Conservation (phyloP, 1,284 basidiomycete species). For the Apiotrichum montevideense region DNA sequence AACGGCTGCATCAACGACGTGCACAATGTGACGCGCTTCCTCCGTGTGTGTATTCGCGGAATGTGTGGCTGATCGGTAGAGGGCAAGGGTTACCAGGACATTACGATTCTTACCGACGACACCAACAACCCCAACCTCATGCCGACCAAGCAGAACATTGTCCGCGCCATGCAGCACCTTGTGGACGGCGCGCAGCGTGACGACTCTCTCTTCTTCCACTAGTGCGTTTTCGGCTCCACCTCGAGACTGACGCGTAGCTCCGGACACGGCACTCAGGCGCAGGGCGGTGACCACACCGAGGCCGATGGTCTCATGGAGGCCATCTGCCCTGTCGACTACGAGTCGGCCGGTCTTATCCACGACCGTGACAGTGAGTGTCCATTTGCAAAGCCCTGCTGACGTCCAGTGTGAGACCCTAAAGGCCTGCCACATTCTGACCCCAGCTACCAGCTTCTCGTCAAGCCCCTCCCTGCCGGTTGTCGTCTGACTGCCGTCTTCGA, state of each 20-base stretch:
- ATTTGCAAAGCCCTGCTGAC: background rate
- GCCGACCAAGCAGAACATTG: constrained; percentile 77
- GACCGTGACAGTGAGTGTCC: constrained; percentile 52
- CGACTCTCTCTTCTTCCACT: constrained; percentile 86
- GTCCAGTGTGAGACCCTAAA: background rate
- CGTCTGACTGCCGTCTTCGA: constrained; percentile 86
- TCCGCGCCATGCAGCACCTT: constrained; percentile 84
- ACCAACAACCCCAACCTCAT: constrained; percentile 56
- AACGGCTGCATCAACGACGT: constrained; percentile 85
- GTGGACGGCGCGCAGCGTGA: constrained; percentile 69
- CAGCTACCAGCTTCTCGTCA: constrained; percentile 53
- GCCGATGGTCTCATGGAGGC: constrained; percentile 51
- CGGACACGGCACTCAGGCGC: constrained; percentile 76
- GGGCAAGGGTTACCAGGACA: constrained; percentile 62
- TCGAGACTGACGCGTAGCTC: constrained; percentile 23
- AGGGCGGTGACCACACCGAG: constrained; percentile 57
- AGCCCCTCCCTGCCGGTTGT: constrained; percentile 71
- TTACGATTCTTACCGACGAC: constrained; percentile 82
- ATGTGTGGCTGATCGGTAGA: constrained; percentile 13
- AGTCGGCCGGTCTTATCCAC: constrained; percentile 66
- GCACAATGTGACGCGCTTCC: constrained; percentile 66
- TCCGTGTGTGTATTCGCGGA: constrained; percentile 47
- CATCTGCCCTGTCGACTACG: constrained; percentile 78
- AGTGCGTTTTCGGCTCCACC: constrained; percentile 20
- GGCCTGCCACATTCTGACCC: background rate